A percentile compares a stretch with the other conserved stretches of the same genome.
These are phyloP conservation scores for Periconia sp. DNA, from an alignment of 2,329 filamentous ascomycete genomes.

Conservation along the genomic window DNA sequence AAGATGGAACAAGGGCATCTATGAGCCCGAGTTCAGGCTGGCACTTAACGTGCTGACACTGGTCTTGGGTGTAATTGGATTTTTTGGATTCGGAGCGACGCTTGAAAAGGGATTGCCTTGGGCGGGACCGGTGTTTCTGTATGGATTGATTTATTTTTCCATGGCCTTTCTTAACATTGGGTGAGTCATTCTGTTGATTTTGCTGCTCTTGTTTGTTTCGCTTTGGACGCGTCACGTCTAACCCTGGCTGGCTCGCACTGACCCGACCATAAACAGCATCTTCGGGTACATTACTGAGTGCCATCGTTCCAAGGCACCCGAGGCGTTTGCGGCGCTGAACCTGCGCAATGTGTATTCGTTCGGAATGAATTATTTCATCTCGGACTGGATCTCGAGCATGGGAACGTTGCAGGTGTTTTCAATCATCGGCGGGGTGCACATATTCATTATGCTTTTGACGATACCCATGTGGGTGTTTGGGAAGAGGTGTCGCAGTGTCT, in stretches of 20 bases:
- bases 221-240: neutral
- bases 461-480: slow-evolving; percentile 62
- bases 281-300: slow-evolving; percentile 80
- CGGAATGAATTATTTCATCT: slow-evolving; percentile 77
- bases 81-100: slow-evolving; percentile 82
- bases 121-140: slow-evolving; percentile 21
- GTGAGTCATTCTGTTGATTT: neutral
- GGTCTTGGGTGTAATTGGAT: slow-evolving; percentile 72
- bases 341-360: slow-evolving; percentile 95
- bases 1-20: slow-evolving; percentile 72
- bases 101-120: slow-evolving; percentile 53
- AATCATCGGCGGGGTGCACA: slow-evolving; percentile 72
- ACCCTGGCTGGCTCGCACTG: neutral
- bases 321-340: slow-evolving; percentile 83
- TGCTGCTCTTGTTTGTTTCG: neutral
- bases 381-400: slow-evolving; percentile 69
- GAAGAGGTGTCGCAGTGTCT: slow-evolving; percentile 24
- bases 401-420: slow-evolving; percentile 68
- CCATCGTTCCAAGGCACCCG: slow-evolving; percentile 76
- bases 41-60: slow-evolving; percentile 78
- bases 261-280: slow-evolving; percentile 15
- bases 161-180: slow-evolving; percentile 24
- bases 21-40: slow-evolving; percentile 88
- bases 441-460: slow-evolving; percentile 71
- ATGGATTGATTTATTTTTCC: slow-evolving; percentile 22